A percentile compares a stretch with the other conserved stretches of the same genome.
These are phyloP conservation scores for Penicillium sp. DNA, from an alignment of 2,329 filamentous ascomycete species.

Conservation along the genomic window DNA sequence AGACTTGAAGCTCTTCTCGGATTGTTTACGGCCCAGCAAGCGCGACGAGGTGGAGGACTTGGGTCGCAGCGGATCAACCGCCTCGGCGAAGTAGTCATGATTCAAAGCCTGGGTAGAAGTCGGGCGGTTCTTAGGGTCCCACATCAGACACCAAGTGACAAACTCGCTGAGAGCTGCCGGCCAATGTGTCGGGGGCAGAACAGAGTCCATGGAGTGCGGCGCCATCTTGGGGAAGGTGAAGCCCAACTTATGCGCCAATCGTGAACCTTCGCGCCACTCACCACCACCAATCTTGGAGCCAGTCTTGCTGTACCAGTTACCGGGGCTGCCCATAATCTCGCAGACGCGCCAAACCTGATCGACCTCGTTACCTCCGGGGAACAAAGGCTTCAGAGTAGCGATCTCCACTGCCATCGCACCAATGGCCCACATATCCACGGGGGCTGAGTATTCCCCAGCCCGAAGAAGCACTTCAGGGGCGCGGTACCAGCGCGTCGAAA, in stretches of 20 bases:
- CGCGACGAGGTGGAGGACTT: slow-evolving; percentile 77
- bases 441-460: slow-evolving; percentile 94
- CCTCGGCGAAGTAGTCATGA: slow-evolving; percentile 92
- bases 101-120: slow-evolving; percentile 91
- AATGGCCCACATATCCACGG: slow-evolving; percentile 97
- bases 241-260: slow-evolving; percentile 89
- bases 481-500: slow-evolving; percentile 93
- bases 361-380: slow-evolving; percentile 96
- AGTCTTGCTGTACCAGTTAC: slow-evolving; percentile 95
- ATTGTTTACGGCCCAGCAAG: slow-evolving; percentile 85
- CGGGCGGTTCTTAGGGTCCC: slow-evolving; percentile 89
- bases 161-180: slow-evolving; percentile 83
- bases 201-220: slow-evolving; percentile 92
- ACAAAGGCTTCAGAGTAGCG: slow-evolving; percentile 91
- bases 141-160: slow-evolving; percentile 98
- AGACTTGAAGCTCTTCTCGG: slow-evolving; percentile 68
- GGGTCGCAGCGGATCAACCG: slow-evolving; percentile 85
- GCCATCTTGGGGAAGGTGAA: slow-evolving; percentile 99
- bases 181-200: slow-evolving; percentile 88
- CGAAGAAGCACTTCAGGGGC: slow-evolving; percentile 91
- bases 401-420: slow-evolving; percentile 99
- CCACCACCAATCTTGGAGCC: slow-evolving; percentile 85
- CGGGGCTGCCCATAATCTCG: slow-evolving; percentile 98
- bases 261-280: slow-evolving; percentile 93
- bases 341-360: slow-evolving; percentile 99